A percentile compares a stretch with the other conserved stretches of the same genome.
These are phyloP conservation scores for Anisogramma anomala DNA, from an alignment of 2,329 filamentous ascomycete species.

Conservation along the genomic window DNA sequence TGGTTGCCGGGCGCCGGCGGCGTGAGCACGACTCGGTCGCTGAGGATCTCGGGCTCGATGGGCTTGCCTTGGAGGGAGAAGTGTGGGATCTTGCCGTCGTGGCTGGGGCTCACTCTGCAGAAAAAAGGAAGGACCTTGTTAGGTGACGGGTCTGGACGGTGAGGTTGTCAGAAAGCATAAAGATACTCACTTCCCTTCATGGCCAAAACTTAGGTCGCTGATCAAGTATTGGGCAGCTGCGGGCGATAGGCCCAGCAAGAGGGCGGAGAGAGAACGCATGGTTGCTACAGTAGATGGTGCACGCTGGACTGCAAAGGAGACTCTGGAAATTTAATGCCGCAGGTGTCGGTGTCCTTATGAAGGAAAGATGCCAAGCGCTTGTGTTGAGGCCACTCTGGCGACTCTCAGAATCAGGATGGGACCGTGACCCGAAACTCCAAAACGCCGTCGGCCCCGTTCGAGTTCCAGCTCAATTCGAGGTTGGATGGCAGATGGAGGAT, in stretches of 20 bases:
- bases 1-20: slow-evolving; percentile 78
- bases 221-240: slow-evolving; percentile 55
- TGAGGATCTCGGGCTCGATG: slow-evolving; percentile 52
- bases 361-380: not conserved
- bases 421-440: slow-evolving; percentile 10
- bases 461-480: slow-evolving; percentile 8
- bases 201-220: slow-evolving; percentile 67
- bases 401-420: slow-evolving; percentile 9
- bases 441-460: slow-evolving; percentile 8
- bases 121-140: not conserved
- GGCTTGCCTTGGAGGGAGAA: slow-evolving; percentile 46
- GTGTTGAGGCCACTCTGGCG: slow-evolving; percentile 14
- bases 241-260: slow-evolving; percentile 36
- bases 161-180: no score
- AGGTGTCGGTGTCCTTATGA: not conserved
- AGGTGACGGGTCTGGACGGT: not conserved
- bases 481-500: not conserved
- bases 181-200: slow-evolving; percentile 44
- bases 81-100: slow-evolving; percentile 39
- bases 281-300: slow-evolving; percentile 5
- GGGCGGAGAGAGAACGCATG: slow-evolving; percentile 31
- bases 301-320: no score
- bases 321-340: not conserved
- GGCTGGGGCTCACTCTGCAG: slow-evolving; percentile 52
- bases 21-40: slow-evolving; percentile 85